Conservation (phyloP, 306 rosid genomes). For the Quercus gilva region DNA sequence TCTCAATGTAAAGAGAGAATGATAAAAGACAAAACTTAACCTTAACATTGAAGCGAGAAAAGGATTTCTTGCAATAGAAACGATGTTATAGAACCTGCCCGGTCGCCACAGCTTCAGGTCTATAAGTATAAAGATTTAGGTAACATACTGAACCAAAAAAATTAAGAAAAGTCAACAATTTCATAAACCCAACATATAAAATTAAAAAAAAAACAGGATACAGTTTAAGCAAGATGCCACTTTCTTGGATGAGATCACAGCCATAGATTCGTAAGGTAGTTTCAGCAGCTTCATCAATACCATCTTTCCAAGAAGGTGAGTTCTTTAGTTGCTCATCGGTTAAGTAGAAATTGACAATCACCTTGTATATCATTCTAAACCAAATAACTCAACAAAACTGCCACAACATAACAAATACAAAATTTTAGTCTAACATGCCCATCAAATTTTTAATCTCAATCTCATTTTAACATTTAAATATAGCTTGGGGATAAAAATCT, state of each 20-base stretch:
- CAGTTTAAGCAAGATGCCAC: conserved; percentile 87
- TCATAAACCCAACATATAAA: background rate
- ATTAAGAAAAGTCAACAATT: too few species aligned
- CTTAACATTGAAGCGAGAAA: conserved; percentile 90
- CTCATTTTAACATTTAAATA: too few species aligned
- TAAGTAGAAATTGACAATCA: conserved; percentile 81
- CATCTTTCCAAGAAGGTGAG: conserved; percentile 51
- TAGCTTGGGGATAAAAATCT: too few species aligned
- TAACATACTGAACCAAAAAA: too few species aligned
- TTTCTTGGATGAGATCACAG: conserved; percentile 12
- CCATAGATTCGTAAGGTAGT: too few species aligned
- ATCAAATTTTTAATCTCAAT: too few species aligned
- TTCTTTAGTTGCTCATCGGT: conserved; percentile 56
- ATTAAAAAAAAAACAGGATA: conserved; percentile 16
- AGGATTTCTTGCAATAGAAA: conserved; percentile 91
- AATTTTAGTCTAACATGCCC: too few species aligned
- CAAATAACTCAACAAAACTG: background rate
- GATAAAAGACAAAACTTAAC: conserved; percentile 51
- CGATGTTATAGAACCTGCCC: conserved; percentile 87
- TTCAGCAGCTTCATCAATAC: too few species aligned
- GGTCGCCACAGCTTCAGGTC: too few species aligned
- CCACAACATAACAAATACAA: background rate
- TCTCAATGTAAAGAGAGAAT: too few species aligned
- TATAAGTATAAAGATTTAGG: too few species aligned
- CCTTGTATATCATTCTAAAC: conserved; percentile 69